Conservation (phyloP, 306 rosid species). For the Hippophae gyantsensis region DNA sequence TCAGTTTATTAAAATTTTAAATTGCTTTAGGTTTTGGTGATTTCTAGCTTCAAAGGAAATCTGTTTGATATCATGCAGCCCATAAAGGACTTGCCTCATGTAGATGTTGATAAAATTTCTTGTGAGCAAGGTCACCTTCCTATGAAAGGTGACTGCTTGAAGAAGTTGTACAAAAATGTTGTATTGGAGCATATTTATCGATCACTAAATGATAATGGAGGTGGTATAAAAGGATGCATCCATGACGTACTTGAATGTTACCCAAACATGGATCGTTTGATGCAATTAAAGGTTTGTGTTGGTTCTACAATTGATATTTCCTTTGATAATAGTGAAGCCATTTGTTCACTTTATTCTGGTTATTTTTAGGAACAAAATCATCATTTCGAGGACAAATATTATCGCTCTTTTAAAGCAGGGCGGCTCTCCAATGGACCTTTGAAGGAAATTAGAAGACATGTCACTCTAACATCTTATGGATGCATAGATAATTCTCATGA, state of each 20-base stretch:
- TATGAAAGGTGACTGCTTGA: slow-evolving; percentile 22
- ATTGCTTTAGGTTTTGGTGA: too few relatives aligned
- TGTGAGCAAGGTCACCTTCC: slow-evolving; percentile 20
- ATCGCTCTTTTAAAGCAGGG: slow-evolving; percentile 22
- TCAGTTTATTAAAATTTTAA: too few relatives aligned
- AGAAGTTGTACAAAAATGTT: slow-evolving; percentile 45
- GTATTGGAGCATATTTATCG: slow-evolving; percentile 41
- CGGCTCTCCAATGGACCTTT: slow-evolving; percentile 28
- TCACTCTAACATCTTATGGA: slow-evolving; percentile 32
- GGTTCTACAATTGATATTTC: slow-evolving; percentile 18
- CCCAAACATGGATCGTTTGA: slow-evolving; percentile 25
- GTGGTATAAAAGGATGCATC: slow-evolving; percentile 45
- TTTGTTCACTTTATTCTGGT: slow-evolving; percentile 14
- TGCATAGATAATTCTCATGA: slow-evolving; percentile 29
- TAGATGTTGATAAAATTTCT: slow-evolving; percentile 28
- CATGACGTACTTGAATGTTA: slow-evolving; percentile 30
- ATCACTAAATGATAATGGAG: slow-evolving; percentile 46
- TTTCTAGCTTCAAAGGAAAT: too few relatives aligned
- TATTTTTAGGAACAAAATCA: slow-evolving; percentile 39
- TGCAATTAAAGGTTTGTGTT: slow-evolving; percentile 37
- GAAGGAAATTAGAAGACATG: slow-evolving; percentile 37
- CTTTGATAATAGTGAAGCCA: slow-evolving; percentile 13
- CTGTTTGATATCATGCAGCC: slow-evolving; percentile 37
- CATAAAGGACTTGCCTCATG: slow-evolving; percentile 25
- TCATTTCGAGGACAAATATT: slow-evolving; percentile 30